Percentiles rank a stretch among this genome's conserved stretches.
phyloP scores from a whole-genome alignment of 2,329 filamentous ascomycete genomes.

The Emergomyces africanus region DNA sequence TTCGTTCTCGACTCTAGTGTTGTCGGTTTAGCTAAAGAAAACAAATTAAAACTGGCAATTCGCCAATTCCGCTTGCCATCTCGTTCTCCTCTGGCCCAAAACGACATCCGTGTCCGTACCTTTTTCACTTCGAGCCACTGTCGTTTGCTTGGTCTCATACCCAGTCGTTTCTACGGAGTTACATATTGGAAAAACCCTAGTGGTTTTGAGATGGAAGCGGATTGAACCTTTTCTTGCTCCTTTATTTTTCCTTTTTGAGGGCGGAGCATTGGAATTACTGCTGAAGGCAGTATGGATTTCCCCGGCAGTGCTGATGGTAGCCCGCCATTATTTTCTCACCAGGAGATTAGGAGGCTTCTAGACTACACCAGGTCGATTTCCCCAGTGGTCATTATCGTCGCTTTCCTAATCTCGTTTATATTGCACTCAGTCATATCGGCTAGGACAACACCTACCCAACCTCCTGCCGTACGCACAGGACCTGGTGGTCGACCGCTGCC shows the following conservation, averaged over 20 bases:
- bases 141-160: background rate
- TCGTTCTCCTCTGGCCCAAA: background rate
- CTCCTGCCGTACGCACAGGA: slow-evolving; percentile 47
- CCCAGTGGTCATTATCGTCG: slow-evolving; percentile 49
- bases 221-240: slow-evolving; percentile 1
- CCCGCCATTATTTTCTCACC: slow-evolving; percentile 17
- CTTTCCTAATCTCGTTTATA: slow-evolving; percentile 53
- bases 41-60: background rate
- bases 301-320: slow-evolving; percentile 3
- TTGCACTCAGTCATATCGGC: slow-evolving; percentile 46
- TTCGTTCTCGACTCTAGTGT: background rate
- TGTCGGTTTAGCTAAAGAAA: background rate
- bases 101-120: background rate
- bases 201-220: slow-evolving; percentile 8
- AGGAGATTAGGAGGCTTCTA: slow-evolving; percentile 32
- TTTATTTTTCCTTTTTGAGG: background rate
- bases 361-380: slow-evolving; percentile 44
- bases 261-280: slow-evolving; percentile 9
- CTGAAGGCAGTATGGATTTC: slow-evolving; percentile 8
- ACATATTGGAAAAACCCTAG: background rate
- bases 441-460: slow-evolving; percentile 33
- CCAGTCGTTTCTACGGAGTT: background rate
- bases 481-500: slow-evolving; percentile 82
- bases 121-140: background rate
- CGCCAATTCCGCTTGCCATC: background rate